These are phyloP conservation scores for Suillus subalutaceus DNA, from an alignment of 768 basidiomycete genomes.

Conservation along the genomic window DNA sequence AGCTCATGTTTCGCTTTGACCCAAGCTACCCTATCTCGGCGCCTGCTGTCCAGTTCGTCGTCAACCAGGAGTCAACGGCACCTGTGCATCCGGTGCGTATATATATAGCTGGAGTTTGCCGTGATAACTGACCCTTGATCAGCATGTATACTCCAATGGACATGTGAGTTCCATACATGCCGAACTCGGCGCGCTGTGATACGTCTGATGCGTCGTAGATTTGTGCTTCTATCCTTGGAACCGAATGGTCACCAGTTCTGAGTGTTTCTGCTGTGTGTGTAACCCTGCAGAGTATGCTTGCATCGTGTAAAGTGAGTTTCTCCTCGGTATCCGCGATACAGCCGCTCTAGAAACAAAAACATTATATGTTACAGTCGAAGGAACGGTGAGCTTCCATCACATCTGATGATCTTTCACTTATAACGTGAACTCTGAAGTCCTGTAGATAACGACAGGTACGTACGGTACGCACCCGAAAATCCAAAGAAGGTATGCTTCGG, in stretches of 20 bases:
- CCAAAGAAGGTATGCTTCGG: constrained; percentile 73
- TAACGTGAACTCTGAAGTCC: constrained; percentile 50
- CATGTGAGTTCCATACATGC: constrained; percentile 54
- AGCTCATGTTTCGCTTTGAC: constrained; percentile 83
- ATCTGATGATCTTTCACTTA: constrained; percentile 8
- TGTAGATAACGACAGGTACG: constrained; percentile 82
- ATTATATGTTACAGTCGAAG: constrained; percentile 42
- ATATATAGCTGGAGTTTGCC: constrained; percentile 2
- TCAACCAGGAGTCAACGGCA: constrained; percentile 61
- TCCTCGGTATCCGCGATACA: not conserved
- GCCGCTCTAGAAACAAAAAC: not conserved
- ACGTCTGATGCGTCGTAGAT: constrained; percentile 51
- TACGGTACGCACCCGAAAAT: constrained; percentile 75
- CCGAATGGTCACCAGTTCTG: constrained; percentile 89
- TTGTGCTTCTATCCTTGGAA: constrained; percentile 87
- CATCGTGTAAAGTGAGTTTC: constrained; percentile 79
- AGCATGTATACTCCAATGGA: constrained; percentile 90
- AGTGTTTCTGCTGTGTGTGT: constrained; percentile 82
- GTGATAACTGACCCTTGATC: constrained; percentile 17
- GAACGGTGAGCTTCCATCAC: constrained; percentile 54
- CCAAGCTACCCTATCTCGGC: constrained; percentile 82
- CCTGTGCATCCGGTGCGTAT: constrained; percentile 77
- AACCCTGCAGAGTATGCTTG: constrained; percentile 91
- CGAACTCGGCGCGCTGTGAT: constrained; percentile 14
- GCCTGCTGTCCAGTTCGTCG: constrained; percentile 86